Evolutionary conservation across 2,329 filamentous ascomycete genomes (phyloP).

Genomic region (Ceratocystiopsis minuta): DNA sequence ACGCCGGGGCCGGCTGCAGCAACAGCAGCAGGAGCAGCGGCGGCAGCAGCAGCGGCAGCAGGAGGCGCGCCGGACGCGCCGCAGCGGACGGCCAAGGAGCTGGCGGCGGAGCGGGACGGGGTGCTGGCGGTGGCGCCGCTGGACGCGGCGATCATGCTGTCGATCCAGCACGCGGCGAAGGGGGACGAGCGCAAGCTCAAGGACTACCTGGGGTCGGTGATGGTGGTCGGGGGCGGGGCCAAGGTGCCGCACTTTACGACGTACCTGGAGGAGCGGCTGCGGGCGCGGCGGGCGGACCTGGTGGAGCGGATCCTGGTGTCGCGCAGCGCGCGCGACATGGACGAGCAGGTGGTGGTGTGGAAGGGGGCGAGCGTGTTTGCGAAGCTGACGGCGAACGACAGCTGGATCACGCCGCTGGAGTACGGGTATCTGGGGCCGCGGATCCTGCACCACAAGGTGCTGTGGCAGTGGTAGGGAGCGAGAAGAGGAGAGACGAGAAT

Average conservation of each 20-base stretch:
- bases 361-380: slow-evolving; percentile 96
- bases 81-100: slow-evolving; percentile 29
- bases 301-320: slow-evolving; percentile 43
- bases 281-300: slow-evolving; percentile 44
- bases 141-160: slow-evolving; percentile 77
- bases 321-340: slow-evolving; percentile 72
- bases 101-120: slow-evolving; percentile 56
- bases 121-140: slow-evolving; percentile 70
- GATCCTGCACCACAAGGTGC: slow-evolving; percentile 66
- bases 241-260: slow-evolving; percentile 65
- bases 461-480: slow-evolving; percentile 35
- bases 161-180: slow-evolving; percentile 70
- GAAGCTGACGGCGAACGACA: slow-evolving; percentile 81
- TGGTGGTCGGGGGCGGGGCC: slow-evolving; percentile 74
- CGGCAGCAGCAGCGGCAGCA: neutral
- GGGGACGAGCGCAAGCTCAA: slow-evolving; percentile 85
- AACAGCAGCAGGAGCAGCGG: neutral
- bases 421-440: slow-evolving; percentile 73
- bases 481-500: no score
- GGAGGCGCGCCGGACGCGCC: slow-evolving; percentile 1
- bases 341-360: slow-evolving; percentile 94
- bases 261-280: slow-evolving; percentile 68
- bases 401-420: slow-evolving; percentile 77
- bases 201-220: slow-evolving; percentile 77
- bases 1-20: slow-evolving; percentile 18